Evolutionary conservation across 2,329 filamentous ascomycete species (phyloP).

Genomic region (Chaetomium sp.): DNA sequence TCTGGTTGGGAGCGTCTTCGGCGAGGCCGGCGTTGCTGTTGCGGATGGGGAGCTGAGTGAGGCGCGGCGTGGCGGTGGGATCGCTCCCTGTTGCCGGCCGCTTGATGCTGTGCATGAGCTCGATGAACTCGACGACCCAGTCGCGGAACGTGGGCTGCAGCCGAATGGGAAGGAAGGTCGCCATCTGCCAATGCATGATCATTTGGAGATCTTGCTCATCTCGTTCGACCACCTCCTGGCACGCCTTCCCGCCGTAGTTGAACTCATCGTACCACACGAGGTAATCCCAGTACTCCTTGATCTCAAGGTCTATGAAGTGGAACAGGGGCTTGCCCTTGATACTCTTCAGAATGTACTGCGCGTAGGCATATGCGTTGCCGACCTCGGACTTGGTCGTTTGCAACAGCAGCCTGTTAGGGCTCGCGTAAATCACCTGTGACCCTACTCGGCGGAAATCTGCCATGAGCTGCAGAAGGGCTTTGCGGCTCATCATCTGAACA

Average conservation of each 20-base stretch:
- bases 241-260: conserved; percentile 96
- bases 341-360: conserved; percentile 95
- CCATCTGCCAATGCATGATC: conserved; percentile 98
- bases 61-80: conserved; percentile 54
- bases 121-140: conserved; percentile 93
- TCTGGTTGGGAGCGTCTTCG: conserved; percentile 59
- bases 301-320: conserved; percentile 94
- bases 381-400: conserved; percentile 98
- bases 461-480: conserved; percentile 96
- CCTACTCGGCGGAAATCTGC: conserved; percentile 93
- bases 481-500: conserved; percentile 97
- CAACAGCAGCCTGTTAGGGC: conserved; percentile 81
- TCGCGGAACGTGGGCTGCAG: conserved; percentile 85
- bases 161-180: conserved; percentile 78
- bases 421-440: conserved; percentile 94
- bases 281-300: conserved; percentile 99
- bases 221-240: conserved; percentile 73
- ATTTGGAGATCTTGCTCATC: conserved; percentile 79
- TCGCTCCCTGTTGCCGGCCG: conserved; percentile 59
- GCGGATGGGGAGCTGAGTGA: conserved; percentile 63
- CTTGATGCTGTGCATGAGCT: conserved; percentile 89
- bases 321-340: conserved; percentile 95
- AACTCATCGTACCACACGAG: conserved; percentile 98
- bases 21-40: conserved; percentile 56
- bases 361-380: conserved; percentile 94